phyloP scores from a whole-genome alignment of 257 asterid species.

The Solanum commersonii region DNA sequence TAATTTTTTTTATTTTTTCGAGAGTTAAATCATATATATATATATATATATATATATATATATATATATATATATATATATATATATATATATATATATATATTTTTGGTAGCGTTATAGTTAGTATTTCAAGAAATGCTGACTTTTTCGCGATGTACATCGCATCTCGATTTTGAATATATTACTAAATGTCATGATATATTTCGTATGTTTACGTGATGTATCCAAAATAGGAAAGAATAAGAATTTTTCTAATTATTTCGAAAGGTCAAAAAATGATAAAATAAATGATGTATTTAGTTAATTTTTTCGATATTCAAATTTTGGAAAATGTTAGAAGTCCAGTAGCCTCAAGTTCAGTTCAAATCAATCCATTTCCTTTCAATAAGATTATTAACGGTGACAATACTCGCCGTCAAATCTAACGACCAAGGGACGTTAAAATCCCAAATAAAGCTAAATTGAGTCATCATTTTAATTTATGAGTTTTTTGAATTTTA shows the following conservation, averaged over 20 bases:
- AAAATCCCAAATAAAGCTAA: neutral
- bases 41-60: too few species aligned
- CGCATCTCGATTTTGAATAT: rapidly evolving
- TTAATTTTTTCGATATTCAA: neutral
- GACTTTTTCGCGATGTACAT: rapidly evolving
- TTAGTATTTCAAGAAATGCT: too few species aligned
- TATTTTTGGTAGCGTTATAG: too few species aligned
- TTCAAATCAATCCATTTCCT: conserved; percentile 1
- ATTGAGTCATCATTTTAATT: neutral
- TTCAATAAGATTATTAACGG: conserved; percentile 7
- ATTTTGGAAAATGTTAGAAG: neutral
- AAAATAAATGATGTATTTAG: too few species aligned
- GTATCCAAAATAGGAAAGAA: too few species aligned
- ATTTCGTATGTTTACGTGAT: too few species aligned
- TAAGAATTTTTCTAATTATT: too few species aligned
- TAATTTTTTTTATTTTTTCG: rapidly evolving
- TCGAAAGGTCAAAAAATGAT: too few species aligned
- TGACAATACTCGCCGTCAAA: conserved; percentile 33
- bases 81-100: too few species aligned
- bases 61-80: too few species aligned
- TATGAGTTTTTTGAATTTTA: neutral
- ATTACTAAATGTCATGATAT: too few species aligned
- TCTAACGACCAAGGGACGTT: conserved; percentile 23
- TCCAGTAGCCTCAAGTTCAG: neutral
- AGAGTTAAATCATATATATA: too few species aligned